These are phyloP conservation scores for Epichloe coenophiala DNA, from an alignment of 2,329 filamentous ascomycete species.

Conservation along the genomic window DNA sequence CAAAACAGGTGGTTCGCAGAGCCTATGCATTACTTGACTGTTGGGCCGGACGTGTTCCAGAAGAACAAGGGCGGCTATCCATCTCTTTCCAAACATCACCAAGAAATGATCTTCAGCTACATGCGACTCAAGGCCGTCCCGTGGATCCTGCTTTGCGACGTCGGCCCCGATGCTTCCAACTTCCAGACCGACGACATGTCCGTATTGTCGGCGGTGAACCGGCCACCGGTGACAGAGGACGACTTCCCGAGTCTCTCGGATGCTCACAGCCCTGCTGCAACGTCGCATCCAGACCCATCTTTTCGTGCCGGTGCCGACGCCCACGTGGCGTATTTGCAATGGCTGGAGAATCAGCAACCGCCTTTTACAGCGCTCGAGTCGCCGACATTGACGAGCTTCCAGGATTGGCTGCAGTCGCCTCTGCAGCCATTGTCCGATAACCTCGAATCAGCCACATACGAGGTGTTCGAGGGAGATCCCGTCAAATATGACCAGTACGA, in stretches of 20 bases:
- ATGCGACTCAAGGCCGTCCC: conserved; percentile 51
- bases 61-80: conserved; percentile 48
- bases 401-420: conserved; percentile 92
- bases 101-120: conserved; percentile 45
- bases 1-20: conserved; percentile 58
- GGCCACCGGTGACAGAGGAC: conserved; percentile 25
- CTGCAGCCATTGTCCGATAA: conserved; percentile 93
- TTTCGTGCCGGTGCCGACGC: conserved; percentile 15
- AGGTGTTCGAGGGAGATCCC: conserved; percentile 96
- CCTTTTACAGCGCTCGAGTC: conserved; percentile 39
- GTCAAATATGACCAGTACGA: conserved; percentile 98
- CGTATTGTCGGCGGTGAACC: conserved; percentile 13
- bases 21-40: conserved; percentile 48
- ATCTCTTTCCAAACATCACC: conserved; percentile 46
- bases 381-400: conserved; percentile 45
- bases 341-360: conserved; percentile 72
- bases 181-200: conserved; percentile 14
- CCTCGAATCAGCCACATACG: conserved; percentile 91
- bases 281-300: conserved; percentile 16
- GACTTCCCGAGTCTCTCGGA: conserved; percentile 62
- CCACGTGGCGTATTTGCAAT: conserved; percentile 67
- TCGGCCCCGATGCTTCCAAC: conserved; percentile 33
- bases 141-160: conserved; percentile 50
- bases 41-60: conserved; percentile 41
- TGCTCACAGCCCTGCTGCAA: conserved; percentile 29